Base-by-base conservation (phyloP, 2,329 filamentous ascomycete species). In the Cladosporium austrohemisphaericum region DNA sequence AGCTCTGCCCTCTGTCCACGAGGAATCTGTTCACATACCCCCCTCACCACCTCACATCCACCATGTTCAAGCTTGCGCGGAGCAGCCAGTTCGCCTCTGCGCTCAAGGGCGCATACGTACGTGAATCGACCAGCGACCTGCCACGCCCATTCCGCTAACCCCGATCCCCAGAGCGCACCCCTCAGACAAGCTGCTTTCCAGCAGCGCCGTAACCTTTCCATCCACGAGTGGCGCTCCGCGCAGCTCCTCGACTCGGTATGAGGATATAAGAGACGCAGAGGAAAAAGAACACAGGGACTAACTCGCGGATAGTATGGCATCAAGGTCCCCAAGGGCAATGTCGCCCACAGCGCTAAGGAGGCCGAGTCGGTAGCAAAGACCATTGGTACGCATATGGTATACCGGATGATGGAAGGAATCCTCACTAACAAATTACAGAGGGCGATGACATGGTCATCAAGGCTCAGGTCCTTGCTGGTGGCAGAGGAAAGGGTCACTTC, bases 371-470 rank as follows among this genome's bases (percentile, higher is more conserved):
- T 97, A 65, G 93, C 93, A 52, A 91, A 92, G 76, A 77, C 84
- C 59, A 93, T 98, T 67, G 87, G 89, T 84, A 79, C 57, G 70
- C 60, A 45, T 26, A 22, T 14, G 14, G 6, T 22, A 25, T 25
- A 31, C 37, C n/a, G 38, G 28, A 29, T 18, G 51, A 40, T 20
- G 9, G 8, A 25, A 11, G 8, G 13, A 7, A 19, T n/a, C 14
- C 3, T n/a, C 8, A 50, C 64, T 70, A 63, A 69, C 58, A 52
- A 11, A 33, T 44, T 51, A 51, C 62, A 77, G 86, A 80, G 60
- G 80, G 80, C 64, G 92, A 95, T 69, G 93, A 98, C 72, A 92
- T 96, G 83, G 93, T 98, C 63, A 97, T 98, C 81, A 98, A 98
- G 83, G 93, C 93, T 55, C 93, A 98, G 78, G 93, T 98, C 54